phyloP scores from a whole-genome alignment of 768 basidiomycete species.

The Auricularia heimuer region DNA sequence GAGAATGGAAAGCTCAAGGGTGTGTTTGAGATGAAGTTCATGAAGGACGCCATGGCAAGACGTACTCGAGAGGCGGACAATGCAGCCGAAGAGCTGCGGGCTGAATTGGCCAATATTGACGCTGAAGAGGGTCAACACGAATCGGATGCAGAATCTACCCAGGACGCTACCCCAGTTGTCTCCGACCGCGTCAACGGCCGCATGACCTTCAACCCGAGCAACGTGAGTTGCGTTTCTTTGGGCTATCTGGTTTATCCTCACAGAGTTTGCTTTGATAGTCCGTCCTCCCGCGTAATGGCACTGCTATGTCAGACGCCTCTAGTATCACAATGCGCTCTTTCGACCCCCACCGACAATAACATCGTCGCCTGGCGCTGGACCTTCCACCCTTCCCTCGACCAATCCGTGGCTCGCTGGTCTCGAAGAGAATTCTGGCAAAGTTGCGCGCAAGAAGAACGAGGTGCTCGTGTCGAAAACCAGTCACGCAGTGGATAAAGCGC shows the following conservation, averaged over 20 bases:
- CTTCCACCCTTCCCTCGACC: constrained; percentile 14
- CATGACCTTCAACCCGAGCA: constrained; percentile 48
- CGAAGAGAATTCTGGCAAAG: constrained; percentile 26
- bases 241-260: constrained; percentile 25
- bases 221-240: constrained; percentile 20
- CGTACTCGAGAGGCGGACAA: constrained; percentile 46
- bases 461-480: constrained; percentile 62
- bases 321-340: constrained; percentile 59
- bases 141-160: constrained; percentile 23
- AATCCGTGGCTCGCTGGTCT: constrained; percentile 78
- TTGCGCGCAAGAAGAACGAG: constrained; percentile 63
- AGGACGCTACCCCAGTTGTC: constrained; percentile 19
- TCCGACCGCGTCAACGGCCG: constrained; percentile 58
- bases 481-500: constrained; percentile 49
- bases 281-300: not conserved
- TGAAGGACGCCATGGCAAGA: constrained; percentile 82
- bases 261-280: not conserved
- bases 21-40: constrained; percentile 95
- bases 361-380: constrained; percentile 13
- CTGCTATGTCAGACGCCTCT: constrained; percentile 43
- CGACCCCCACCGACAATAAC: constrained; percentile 21
- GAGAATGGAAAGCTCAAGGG: constrained; percentile 45
- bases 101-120: constrained; percentile 48
- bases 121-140: constrained; percentile 20
- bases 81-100: constrained; percentile 62